Evolutionary conservation across 495 filamentous ascomycete genomes (phyloP), one percentile per base, ranked within the genome.

Genomic region (Podospora comata): DNA sequence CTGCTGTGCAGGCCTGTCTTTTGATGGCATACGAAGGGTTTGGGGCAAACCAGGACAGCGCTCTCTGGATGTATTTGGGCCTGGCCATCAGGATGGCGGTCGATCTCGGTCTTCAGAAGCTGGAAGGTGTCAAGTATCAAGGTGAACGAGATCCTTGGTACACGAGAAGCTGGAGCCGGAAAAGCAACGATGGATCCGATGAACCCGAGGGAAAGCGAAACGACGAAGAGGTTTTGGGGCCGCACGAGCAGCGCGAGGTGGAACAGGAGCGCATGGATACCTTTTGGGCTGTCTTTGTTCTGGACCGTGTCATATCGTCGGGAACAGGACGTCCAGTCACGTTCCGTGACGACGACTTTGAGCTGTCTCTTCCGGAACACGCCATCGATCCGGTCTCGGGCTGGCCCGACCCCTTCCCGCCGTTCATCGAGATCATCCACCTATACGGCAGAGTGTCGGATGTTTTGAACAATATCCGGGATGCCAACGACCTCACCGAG

Each of bases 41-140:
- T 68, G 92, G 92, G 15, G 89, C 90, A 23, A 92, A 92, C 71
- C 90, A 91, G 68, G 92, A 94, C 73, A 94, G 92, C 76, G 91
- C 91, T 2, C 79, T 96, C 19, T 96, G 92, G 92, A 94, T 94
- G 91, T 94, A 93, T 70, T 79, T 94, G 18, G 92, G 92, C 0
- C 88, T 92, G 67, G 88, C 91, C 0, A 94, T 96, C 70, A 85
- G 92, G 28, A 93, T 96, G 91, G 91, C 90, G 0, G 86, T 93
- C 65, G 92, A 96, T 74, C 82, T 96, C 4, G 92, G 92, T 3
- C 82, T 96, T 71, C 90, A 92, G 68, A 94, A 92, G 61, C 77
- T 88, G 32, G 90, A 91, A 68, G 92, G 92, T 0, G 83, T 91
- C 65, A 89, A 87, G 72, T 88, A 90, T 70, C 87, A 88, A 68